Conservation (phyloP, 768 basidiomycete species). For the Pisolithus sp. region DNA sequence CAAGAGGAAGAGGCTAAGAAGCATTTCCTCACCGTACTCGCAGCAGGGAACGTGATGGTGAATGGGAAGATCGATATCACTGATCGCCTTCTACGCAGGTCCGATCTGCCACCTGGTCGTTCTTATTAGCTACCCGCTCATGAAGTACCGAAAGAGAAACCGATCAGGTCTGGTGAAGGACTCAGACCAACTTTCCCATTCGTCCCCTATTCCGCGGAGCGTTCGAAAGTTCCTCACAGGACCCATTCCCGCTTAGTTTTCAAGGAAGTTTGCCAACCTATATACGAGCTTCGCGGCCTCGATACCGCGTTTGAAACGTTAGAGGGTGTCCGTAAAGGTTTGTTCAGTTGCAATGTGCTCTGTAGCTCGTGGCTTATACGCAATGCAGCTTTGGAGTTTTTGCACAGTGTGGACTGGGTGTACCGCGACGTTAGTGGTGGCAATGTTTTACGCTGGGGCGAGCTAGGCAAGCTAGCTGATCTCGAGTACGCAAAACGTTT, state of each 20-base stretch:
- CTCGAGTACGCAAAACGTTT: not conserved
- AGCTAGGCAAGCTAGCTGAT: not conserved
- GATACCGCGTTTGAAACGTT: not conserved
- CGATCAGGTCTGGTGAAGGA: not conserved
- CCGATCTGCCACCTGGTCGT: not conserved
- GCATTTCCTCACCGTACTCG: not conserved
- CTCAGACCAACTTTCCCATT: not conserved
- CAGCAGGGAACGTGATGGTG: not conserved
- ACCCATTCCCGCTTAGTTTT: not conserved
- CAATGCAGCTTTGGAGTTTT: not conserved
- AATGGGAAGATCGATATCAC: not conserved
- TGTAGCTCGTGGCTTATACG: not conserved
- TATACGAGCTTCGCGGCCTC: not conserved
- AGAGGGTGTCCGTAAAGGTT: not conserved
- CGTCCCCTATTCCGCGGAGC: not conserved
- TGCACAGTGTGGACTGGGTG: not conserved
- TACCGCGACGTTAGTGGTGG: not conserved
- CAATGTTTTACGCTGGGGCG: not conserved
- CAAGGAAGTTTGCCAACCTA: not conserved
- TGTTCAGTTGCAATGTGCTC: not conserved
- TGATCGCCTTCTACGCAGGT: not conserved
- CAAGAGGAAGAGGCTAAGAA: not conserved
- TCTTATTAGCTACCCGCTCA: not conserved
- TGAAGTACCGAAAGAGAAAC: too few species aligned
- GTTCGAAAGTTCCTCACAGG: not conserved